These are phyloP conservation scores for Rhodamnia rubescens DNA, from an alignment of 345 rosid genomes.

Conservation along the genomic window DNA sequence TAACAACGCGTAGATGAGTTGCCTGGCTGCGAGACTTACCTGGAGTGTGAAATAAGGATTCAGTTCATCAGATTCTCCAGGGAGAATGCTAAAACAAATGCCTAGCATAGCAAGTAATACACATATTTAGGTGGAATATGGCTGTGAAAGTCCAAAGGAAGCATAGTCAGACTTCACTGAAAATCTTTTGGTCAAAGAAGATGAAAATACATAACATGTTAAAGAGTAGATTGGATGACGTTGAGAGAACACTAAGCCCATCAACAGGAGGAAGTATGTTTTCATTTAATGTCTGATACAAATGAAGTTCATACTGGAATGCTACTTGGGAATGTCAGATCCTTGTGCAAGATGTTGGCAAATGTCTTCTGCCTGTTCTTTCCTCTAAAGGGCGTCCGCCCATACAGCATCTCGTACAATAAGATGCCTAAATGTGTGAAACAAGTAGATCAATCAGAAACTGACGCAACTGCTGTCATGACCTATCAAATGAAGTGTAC, in stretches of 20 bases:
- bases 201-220: neutral
- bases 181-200: neutral
- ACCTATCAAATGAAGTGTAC: neutral
- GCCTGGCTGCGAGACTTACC: conserved; percentile 83
- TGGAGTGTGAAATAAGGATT: conserved; percentile 21
- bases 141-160: neutral
- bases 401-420: conserved; percentile 96
- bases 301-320: conserved; percentile 41
- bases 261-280: neutral
- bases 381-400: conserved; percentile 94
- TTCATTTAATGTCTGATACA: neutral
- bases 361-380: conserved; percentile 96
- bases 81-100: neutral
- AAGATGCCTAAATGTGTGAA: conserved; percentile 47
- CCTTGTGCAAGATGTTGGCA: conserved; percentile 86
- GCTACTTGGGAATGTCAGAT: conserved; percentile 93
- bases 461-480: neutral
- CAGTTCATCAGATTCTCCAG: neutral
- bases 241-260: neutral
- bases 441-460: neutral
- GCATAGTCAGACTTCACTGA: neutral
- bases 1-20: conserved; percentile 60
- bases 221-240: neutral
- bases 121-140: neutral
- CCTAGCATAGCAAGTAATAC: neutral